Base-by-base conservation (phyloP, 2,329 filamentous ascomycete genomes). In the Fusarium redolens region DNA sequence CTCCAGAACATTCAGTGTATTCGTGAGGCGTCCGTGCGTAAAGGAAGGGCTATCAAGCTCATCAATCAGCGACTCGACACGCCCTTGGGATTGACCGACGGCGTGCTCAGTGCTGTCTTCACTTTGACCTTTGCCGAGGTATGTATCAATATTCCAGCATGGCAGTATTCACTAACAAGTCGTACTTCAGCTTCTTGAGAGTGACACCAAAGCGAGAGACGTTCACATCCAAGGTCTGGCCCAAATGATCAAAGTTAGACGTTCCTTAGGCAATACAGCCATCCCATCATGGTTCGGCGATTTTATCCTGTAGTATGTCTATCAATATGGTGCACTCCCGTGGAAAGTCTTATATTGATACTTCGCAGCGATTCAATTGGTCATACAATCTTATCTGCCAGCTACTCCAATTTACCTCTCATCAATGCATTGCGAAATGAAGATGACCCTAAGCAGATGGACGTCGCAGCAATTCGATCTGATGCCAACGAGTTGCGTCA, bases 101-200 rank as follows among this genome's bases (percentile, higher is more conserved):
- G 74, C 0, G 45, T 76, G 3, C 72, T 77, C 9, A 68, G 72
- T 3, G 74, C 74, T 0, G 75, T 77, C 1, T 77, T 77, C n/a
- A 73, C 65, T 1, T 35, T 77, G 7, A 67, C 68, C 7, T 67
- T 66, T 45, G 65, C 68, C 3, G 73, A 74, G 40, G 75, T 69
- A 13, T 54, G 58, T 47, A 4, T 3, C 3, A 1, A 12, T 6
- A 20, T 3, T 18, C 7, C 0, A 9, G 0, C 5, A 3, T 3
- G 0, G 7, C 5, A 2, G 0, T 9, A 17, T 2, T 12, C 8
- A 13, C 17, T 56, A 15, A 59, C 20, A 22, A 11, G 9, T 28
- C 11, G n/a, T 3, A 1, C 20, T 13, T 4, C 17, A 77, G 75
- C 60, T 76, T 4, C 61, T 75, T 7, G 69, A 61, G 9, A 61